Percentiles rank a stretch among this genome's conserved stretches.
phyloP scores from a whole-genome alignment of 164 flowering plant genomes.

The grape (Vitis vinifera) region DNA sequence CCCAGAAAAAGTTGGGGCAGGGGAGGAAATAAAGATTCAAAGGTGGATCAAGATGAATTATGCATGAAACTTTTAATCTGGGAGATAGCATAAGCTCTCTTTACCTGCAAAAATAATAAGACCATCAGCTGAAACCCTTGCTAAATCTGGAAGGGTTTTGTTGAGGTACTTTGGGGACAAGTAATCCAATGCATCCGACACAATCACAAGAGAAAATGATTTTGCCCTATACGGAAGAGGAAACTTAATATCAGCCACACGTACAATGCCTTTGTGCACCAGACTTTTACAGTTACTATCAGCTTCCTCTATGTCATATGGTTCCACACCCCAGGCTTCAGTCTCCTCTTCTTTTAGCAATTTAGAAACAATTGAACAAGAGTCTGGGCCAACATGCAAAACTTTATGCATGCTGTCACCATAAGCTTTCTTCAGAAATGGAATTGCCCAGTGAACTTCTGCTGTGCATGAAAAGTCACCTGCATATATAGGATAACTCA shows the following conservation, averaged over 20 bases:
- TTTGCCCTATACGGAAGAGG: conserved; percentile 73
- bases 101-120: conserved; percentile 74
- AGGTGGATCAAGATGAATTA: neutral
- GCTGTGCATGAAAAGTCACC: conserved; percentile 66
- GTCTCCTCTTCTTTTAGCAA: conserved; percentile 70
- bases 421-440: conserved; percentile 59
- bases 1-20: neutral
- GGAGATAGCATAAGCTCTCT: neutral
- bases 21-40: neutral
- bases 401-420: conserved; percentile 81
- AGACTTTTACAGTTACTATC: conserved; percentile 57
- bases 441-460: conserved; percentile 67
- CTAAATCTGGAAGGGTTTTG: conserved; percentile 77
- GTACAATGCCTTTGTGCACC: conserved; percentile 71
- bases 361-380: conserved; percentile 68
- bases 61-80: neutral
- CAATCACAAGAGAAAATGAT: conserved; percentile 74
- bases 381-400: conserved; percentile 84
- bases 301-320: conserved; percentile 79
- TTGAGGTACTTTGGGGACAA: conserved; percentile 81
- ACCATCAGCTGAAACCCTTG: conserved; percentile 64
- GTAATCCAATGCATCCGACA: conserved; percentile 88
- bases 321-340: conserved; percentile 93
- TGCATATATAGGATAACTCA: conserved; percentile 22
- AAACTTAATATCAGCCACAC: conserved; percentile 84